Evolutionary conservation across 305 asterid species (phyloP), one percentile per base, ranked within the genome.

Genomic region (Fraxinus floribunda): DNA sequence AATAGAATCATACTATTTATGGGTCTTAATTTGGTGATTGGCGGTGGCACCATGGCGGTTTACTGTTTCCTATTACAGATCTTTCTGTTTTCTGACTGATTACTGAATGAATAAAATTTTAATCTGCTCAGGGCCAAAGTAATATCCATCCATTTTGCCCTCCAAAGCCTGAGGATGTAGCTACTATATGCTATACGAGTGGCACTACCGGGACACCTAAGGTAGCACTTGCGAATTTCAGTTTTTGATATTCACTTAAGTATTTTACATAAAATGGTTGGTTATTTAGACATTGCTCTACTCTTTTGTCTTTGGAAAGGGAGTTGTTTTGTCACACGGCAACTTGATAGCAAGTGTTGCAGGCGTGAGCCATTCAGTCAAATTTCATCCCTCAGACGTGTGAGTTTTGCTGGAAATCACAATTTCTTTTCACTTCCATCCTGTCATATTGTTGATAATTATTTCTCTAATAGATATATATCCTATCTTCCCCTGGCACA

Each of bases 401-500:
- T 95, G 90, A 93, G 99, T 87, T 82, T 85, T 80, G 76, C 83
- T 77, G 84, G 76, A 77, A 38, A 68, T 81, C 72, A 79, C 49
- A 38, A 75, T 52, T 73, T 84, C 52, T 78, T 78, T 85, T 74
- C 52, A 57, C 76, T 78, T 62, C 39, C 81, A 55, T 80, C 79
- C 55, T 55, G 49, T 26, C 74, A 79, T 60, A 76, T 78, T 32
- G 72, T 78, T 84, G 62, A 81, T 30, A 20, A 41, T 41, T 80
- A 3, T 77, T 79, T 60, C 83, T 80, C 89, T 30, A 64, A 76
- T 94, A 95, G 99, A 85, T 94, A 95, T 89, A 94, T 94, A 89
- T 94, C 99, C 49, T 95, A 95, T 82, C 98, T 95, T 83, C 99
- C 99, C 16, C 87, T 95, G 96, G 98, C 99, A n/a, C 99, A 95